phyloP scores from a whole-genome alignment of 106 monocot species.

The Phalaenopsis equestris region DNA sequence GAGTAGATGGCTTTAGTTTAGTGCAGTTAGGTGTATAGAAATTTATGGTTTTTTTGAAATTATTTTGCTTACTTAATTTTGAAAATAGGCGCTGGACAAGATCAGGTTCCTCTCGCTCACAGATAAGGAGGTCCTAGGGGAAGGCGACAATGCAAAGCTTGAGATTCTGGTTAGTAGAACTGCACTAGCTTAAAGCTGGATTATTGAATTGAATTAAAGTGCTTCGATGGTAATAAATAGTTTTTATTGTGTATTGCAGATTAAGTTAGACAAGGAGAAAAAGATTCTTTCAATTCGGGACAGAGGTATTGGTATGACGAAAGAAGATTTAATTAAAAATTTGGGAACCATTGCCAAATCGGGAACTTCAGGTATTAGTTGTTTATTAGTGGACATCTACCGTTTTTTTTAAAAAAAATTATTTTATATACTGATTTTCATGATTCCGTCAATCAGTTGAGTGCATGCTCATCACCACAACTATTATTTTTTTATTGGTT shows the following conservation, averaged over 20 bases:
- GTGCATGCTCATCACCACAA: not conserved
- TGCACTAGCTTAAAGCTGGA: not conserved
- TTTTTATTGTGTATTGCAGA: slow-evolving; percentile 32
- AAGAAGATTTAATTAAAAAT: slow-evolving; percentile 94
- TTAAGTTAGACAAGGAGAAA: slow-evolving; percentile 94
- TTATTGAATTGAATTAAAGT: not conserved
- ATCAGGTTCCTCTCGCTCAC: slow-evolving; percentile 92
- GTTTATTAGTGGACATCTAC: not conserved
- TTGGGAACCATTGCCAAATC: slow-evolving; percentile 98
- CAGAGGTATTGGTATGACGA: slow-evolving; percentile 98
- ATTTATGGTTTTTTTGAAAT: not conserved
- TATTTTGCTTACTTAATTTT: slow-evolving; percentile 6
- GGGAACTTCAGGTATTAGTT: slow-evolving; percentile 76
- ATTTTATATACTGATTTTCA: not conserved
- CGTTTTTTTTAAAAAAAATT: not conserved
- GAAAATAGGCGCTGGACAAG: slow-evolving; percentile 85
- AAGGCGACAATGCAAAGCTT: slow-evolving; percentile 92
- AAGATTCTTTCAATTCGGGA: slow-evolving; percentile 81
- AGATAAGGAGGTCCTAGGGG: slow-evolving; percentile 83
- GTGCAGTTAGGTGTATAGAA: not conserved
- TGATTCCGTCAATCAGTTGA: not conserved
- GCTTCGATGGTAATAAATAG: not conserved
- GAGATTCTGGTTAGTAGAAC: slow-evolving; percentile 59
- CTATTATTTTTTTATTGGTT: not conserved
- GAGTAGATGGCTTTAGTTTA: not conserved